Conservation (phyloP, 176 grass and related monocot species). For the Leersia perrieri region DNA sequence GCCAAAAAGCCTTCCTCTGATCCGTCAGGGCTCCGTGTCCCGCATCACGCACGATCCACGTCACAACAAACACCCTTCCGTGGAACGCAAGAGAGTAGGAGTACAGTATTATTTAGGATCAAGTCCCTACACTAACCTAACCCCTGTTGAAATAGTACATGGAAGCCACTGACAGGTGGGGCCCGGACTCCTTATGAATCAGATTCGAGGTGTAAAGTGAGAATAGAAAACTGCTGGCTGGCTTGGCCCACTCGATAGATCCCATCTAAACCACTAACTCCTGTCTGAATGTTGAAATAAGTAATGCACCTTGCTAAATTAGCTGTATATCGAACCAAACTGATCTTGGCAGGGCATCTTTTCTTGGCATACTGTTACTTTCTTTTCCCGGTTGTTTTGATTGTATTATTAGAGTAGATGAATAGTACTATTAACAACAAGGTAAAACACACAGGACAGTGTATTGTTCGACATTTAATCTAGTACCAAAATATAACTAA, state of each 20-base stretch:
- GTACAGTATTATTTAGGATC: neutral
- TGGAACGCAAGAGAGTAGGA: slow-evolving; percentile 17
- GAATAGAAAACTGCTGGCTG: neutral
- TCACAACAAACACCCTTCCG: slow-evolving; percentile 9
- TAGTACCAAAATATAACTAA: neutral
- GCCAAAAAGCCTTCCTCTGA: slow-evolving; percentile 12
- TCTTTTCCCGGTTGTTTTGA: neutral
- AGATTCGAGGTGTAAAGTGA: slow-evolving; percentile 34
- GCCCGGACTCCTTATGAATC: neutral
- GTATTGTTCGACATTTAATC: neutral
- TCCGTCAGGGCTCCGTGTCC: neutral
- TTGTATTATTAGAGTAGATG: neutral
- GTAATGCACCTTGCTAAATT: neutral
- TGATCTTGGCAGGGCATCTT: neutral
- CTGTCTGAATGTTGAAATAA: slow-evolving; percentile 24
- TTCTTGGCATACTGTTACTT: neutral
- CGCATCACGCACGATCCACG: neutral
- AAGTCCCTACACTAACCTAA: neutral
- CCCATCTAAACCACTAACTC: slow-evolving; percentile 43
- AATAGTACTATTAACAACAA: neutral
- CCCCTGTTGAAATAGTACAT: neutral
- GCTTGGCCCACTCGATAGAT: neutral
- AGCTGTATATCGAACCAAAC: neutral
- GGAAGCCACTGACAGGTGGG: neutral
- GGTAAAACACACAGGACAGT: neutral